Base-by-base conservation (phyloP, 176 grass and related monocot species). In the Phyllostachys edulis region DNA sequence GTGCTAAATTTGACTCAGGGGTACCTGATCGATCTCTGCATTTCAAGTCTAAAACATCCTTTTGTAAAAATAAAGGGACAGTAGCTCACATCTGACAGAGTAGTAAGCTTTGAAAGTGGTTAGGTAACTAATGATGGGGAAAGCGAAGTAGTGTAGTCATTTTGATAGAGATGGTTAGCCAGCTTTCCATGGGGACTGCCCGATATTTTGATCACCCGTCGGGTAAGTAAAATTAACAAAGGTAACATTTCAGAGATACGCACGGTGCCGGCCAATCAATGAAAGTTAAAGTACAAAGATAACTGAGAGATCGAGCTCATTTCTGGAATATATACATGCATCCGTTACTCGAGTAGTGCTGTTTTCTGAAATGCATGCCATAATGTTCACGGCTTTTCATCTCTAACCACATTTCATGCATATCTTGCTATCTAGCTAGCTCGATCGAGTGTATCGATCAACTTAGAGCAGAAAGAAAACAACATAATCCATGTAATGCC, bases 401-500 rank as follows among this genome's bases (percentile, higher is more conserved):
- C 12, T 34, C 32, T 36, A 24, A 24, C 55, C 16, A 37, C 50
- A 52, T 36, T 11, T 46, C 54, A 45, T 77, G 69, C 71, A 32
- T 80, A 73, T 85, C 87, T 27, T 18, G 79, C 10, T 44, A 8
- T 26, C 42, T 50, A 18, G 77, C 5, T 72, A 16, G 29, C 63
- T 80, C 46, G 88, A 86, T 90, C 88, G 71, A 85, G 72, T 41
- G 2, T 74, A 34, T 61, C 13, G 38, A 71, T 36, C 52, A 79
- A 40, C 24, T 84, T 60, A 63, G 77, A 51, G 76, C 82, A 81
- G 34, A 68, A n/a, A 15, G 40, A 60, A 40, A 70, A 82, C 63
- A 38, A 4, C 65, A 81, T n/a, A n/a, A n/a, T 90, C 88, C 64
- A 72, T 77, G 71, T 69, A 61, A 24, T 68, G 63, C 71, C 70